Percentiles rank a stretch among this genome's conserved stretches.
Evolutionary conservation across 345 rosid genomes (phyloP).

Genomic region (Camelina sativa): DNA sequence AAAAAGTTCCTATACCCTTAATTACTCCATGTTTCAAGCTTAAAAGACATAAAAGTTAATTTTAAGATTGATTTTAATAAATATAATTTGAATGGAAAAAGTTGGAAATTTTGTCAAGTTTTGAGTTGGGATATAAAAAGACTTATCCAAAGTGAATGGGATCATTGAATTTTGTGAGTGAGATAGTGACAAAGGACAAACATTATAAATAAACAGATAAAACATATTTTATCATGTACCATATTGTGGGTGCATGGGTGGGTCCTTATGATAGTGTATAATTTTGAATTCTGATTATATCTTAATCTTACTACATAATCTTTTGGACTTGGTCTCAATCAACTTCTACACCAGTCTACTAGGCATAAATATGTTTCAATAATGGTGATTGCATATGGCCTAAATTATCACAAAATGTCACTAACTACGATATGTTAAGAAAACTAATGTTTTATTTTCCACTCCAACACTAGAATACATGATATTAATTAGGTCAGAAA

Average conservation of each 20-base stretch:
- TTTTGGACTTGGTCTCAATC: conserved; percentile 34
- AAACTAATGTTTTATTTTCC: neutral
- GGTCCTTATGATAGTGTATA: conserved; percentile 32
- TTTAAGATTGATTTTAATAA: neutral
- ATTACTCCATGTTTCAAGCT: conserved; percentile 39
- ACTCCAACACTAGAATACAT: neutral
- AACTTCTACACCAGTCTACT: conserved; percentile 35
- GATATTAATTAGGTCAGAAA: neutral
- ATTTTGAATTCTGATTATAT: conserved; percentile 20
- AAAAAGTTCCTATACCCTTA: conserved; percentile 7
- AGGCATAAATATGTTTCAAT: conserved; percentile 6
- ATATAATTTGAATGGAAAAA: neutral
- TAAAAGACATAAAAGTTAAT: neutral
- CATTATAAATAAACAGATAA: conserved; percentile 1
- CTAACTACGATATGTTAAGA: conserved; percentile 1
- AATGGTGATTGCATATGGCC: conserved; percentile 16
- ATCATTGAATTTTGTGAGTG: conserved; percentile 16
- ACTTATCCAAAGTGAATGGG: neutral
- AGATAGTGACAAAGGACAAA: conserved; percentile 34
- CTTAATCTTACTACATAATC: conserved; percentile 16
- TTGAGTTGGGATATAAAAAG: conserved; percentile 1
- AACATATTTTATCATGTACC: conserved; percentile 36
- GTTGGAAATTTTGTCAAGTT: neutral
- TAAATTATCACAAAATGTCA: neutral
- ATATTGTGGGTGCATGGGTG: conserved; percentile 37